A percentile compares a stretch with the other conserved stretches of the same genome.
Evolutionary conservation across 1,284 basidiomycete species (phyloP).

Genomic region (Ustilago loliicola): DNA sequence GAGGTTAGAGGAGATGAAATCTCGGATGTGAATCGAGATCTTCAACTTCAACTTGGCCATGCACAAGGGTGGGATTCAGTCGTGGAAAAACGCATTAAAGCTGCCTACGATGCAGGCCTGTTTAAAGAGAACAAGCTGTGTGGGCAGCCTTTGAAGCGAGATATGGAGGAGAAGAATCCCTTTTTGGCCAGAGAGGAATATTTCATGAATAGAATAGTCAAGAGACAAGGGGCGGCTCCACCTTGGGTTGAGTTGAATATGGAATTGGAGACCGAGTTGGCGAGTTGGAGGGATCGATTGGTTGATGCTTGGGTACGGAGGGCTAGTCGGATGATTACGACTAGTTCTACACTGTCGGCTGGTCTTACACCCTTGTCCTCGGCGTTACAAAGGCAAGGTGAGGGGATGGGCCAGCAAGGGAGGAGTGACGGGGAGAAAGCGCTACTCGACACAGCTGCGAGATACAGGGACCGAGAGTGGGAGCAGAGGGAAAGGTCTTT

Average conservation of each 20-base stretch:
- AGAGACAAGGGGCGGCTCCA: conserved; percentile 85
- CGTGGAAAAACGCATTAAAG: conserved; percentile 72
- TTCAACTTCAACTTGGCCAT: conserved; percentile 36
- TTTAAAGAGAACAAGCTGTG: conserved; percentile 82
- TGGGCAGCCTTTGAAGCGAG: conserved; percentile 78
- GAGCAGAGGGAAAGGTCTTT: conserved; percentile 75
- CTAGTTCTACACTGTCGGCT: conserved; percentile 68
- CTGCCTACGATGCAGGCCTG: conserved; percentile 78
- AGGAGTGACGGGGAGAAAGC: conserved; percentile 10
- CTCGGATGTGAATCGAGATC: conserved; percentile 23
- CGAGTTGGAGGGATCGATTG: conserved; percentile 78
- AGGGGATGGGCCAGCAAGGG: background rate
- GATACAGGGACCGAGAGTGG: conserved; percentile 81
- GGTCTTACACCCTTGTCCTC: conserved; percentile 70
- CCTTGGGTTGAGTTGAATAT: conserved; percentile 89
- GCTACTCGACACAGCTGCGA: conserved; percentile 68
- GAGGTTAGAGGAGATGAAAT: conserved; percentile 72
- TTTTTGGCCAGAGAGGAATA: conserved; percentile 71
- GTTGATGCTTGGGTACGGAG: conserved; percentile 77
- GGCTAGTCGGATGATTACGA: conserved; percentile 76
- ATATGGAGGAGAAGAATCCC: conserved; percentile 81
- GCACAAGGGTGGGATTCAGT: conserved; percentile 64
- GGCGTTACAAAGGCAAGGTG: conserved; percentile 50
- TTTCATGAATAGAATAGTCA: conserved; percentile 88
- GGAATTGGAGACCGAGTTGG: conserved; percentile 76